These are phyloP conservation scores for Eimeria praecox DNA, from an alignment of 169 alveolate genomes.

Conservation along the genomic window DNA sequence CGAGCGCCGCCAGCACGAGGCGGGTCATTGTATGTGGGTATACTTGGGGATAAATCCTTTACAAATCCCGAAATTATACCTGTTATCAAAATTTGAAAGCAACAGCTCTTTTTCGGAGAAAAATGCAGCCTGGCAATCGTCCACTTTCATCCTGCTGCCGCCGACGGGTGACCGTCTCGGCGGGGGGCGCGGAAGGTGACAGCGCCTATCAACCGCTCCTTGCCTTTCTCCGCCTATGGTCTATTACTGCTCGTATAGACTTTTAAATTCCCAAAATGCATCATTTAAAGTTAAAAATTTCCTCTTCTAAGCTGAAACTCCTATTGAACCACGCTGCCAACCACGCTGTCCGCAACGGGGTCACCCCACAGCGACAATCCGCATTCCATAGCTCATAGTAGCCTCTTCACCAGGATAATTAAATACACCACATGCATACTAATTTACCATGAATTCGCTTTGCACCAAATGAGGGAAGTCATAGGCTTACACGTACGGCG, in stretches of 20 bases:
- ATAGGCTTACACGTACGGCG: neutral
- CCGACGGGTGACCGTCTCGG: constrained; percentile 45
- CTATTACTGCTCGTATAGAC: constrained; percentile 14
- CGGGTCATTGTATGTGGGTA: constrained; percentile 59
- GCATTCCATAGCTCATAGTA: neutral
- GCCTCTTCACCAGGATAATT: neutral
- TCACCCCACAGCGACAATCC: constrained; percentile 11
- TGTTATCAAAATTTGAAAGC: neutral
- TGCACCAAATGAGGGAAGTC: neutral
- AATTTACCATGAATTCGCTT: neutral
- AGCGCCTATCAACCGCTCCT: constrained; percentile 69
- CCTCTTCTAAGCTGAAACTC: neutral
- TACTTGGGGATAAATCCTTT: neutral
- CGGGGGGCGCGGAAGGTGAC: constrained; percentile 71
- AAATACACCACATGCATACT: neutral
- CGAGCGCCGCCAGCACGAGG: constrained; percentile 77
- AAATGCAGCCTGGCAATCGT: constrained; percentile 16
- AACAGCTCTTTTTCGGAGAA: constrained; percentile 29
- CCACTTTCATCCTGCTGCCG: constrained; percentile 33
- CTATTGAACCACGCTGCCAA: neutral
- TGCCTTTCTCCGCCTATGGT: constrained; percentile 56
- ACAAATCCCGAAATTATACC: constrained; percentile 39
- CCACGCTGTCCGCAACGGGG: neutral
- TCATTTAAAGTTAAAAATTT: neutral
- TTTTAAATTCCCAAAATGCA: neutral